These are phyloP conservation scores for Colletotrichum brevisporum DNA, from an alignment of 2,329 filamentous ascomycete species.

Conservation along the genomic window DNA sequence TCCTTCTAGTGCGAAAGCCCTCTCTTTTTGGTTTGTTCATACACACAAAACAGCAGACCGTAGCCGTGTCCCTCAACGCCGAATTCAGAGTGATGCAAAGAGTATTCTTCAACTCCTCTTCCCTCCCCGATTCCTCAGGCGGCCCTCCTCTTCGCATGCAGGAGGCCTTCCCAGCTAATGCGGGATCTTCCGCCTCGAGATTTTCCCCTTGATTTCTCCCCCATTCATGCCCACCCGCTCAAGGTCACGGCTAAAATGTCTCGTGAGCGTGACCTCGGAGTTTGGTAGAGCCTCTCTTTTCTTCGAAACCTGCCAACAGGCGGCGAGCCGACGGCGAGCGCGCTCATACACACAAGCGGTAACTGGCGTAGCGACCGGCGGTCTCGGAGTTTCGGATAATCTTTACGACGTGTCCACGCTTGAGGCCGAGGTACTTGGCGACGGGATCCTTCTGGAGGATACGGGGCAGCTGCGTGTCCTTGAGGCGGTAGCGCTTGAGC, in stretches of 20 bases:
- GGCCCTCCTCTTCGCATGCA: constrained; percentile 2
- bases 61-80: constrained; percentile 40
- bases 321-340: background rate
- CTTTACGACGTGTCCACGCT: constrained; percentile 96
- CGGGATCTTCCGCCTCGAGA: background rate
- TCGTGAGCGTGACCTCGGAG: background rate
- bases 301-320: background rate
- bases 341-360: constrained; percentile 77
- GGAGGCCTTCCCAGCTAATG: background rate
- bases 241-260: background rate
- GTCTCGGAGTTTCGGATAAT: constrained; percentile 97
- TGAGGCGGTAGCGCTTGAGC: constrained; percentile 90
- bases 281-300: background rate
- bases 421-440: constrained; percentile 89
- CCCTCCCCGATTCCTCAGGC: constrained; percentile 15
- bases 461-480: constrained; percentile 96
- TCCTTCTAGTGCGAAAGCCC: constrained; percentile 31
- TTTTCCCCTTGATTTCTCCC: background rate
- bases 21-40: constrained; percentile 33
- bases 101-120: constrained; percentile 32
- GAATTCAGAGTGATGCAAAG: constrained; percentile 40
- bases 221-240: background rate
- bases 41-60: constrained; percentile 40
- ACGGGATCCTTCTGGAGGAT: constrained; percentile 95
- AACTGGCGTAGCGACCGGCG: constrained; percentile 95